phyloP scores from a whole-genome alignment of 257 asterid genomes.

The Thymus quinquecostatus region DNA sequence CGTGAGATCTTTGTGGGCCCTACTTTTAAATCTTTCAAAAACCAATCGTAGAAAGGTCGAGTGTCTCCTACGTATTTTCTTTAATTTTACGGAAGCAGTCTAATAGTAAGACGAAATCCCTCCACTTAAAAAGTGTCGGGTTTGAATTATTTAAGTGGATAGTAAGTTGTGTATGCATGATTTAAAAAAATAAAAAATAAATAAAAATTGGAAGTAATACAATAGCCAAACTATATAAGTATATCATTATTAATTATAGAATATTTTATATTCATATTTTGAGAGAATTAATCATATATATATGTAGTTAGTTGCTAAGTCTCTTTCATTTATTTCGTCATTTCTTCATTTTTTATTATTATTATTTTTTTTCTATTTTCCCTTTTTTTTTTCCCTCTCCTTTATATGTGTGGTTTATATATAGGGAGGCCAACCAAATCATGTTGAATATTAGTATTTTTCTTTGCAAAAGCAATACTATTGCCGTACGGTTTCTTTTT shows the following conservation, averaged over 20 bases:
- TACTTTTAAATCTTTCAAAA: background rate
- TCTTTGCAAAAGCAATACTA: slow-evolving; percentile 6
- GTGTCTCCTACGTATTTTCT: too few species aligned
- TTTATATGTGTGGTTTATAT: slow-evolving; percentile 5
- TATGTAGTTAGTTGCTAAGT: slow-evolving; percentile 28
- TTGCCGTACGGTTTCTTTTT: slow-evolving; percentile 33
- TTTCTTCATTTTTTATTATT: background rate
- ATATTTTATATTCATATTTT: background rate
- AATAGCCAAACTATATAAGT: too few species aligned
- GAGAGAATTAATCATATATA: background rate
- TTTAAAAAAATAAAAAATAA: too few species aligned
- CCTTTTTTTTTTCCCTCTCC: background rate
- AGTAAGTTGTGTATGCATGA: too few species aligned
- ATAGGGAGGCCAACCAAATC: slow-evolving; percentile 25
- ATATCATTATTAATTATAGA: background rate
- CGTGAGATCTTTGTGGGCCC: slow-evolving; percentile 40
- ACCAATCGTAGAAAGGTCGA: slow-evolving; percentile 1
- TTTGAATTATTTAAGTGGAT: too few species aligned
- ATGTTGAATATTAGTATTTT: background rate
- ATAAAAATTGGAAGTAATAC: too few species aligned
- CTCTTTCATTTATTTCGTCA: slow-evolving; percentile 26
- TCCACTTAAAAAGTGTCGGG: too few species aligned
- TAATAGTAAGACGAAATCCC: too few species aligned
- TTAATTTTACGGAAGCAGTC: too few species aligned
- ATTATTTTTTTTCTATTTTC: too few species aligned